phyloP scores from a whole-genome alignment of 176 grass and related monocot genomes.

The Leersia perrieri region DNA sequence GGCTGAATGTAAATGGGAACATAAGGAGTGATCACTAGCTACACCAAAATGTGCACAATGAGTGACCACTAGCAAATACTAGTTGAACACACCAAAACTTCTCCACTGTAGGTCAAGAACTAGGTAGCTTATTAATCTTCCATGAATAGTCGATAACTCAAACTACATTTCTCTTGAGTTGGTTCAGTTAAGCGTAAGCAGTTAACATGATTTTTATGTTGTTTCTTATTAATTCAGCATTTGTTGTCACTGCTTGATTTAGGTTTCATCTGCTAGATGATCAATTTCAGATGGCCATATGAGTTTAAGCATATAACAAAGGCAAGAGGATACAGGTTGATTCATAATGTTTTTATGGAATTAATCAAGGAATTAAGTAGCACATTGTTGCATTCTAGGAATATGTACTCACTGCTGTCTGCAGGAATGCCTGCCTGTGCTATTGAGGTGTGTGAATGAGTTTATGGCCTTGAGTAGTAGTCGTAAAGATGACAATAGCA shows the following conservation, averaged over 20 bases:
- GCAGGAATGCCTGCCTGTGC: background rate
- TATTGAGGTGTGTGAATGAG: background rate
- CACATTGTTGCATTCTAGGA: background rate
- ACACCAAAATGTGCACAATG: background rate
- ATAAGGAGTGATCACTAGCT: background rate
- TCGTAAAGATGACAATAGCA: background rate
- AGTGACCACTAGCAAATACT: background rate
- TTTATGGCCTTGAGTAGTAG: background rate
- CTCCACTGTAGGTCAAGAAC: background rate
- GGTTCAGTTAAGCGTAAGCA: background rate
- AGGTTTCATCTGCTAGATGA: background rate
- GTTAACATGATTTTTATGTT: background rate
- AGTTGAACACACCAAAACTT: background rate
- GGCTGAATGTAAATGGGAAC: background rate
- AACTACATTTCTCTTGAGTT: background rate
- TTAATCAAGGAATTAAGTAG: background rate
- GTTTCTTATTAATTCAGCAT: background rate
- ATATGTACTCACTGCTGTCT: background rate
- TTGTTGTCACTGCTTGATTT: background rate
- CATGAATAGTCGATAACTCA: background rate
- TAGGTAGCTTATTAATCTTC: background rate
- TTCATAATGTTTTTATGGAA: background rate
- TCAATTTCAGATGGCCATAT: background rate
- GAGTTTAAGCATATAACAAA: background rate
- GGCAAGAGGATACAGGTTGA: background rate